Evolutionary conservation across 192 early-diverging fungal genomes (phyloP).

Genomic region (Backusella sp.): DNA sequence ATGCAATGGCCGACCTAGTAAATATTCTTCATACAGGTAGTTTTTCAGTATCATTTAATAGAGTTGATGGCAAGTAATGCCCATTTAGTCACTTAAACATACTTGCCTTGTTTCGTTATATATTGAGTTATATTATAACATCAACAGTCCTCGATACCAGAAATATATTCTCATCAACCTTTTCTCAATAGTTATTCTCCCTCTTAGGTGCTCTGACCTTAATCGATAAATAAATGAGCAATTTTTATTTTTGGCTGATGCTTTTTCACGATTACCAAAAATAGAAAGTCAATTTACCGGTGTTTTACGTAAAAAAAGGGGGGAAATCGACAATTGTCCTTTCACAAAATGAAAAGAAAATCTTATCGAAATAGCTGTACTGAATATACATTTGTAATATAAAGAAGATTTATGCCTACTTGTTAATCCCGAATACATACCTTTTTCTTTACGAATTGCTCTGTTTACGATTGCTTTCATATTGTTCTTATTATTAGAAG

Average conservation of each 20-base stretch:
- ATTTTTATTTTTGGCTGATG: background rate
- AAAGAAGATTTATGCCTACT: background rate
- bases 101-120: too few species aligned
- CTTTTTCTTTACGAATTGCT: background rate
- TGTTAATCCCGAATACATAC: background rate
- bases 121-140: too few species aligned
- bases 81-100: too few species aligned
- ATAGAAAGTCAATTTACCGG: background rate
- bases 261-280: background rate
- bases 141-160: too few species aligned
- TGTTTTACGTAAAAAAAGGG: background rate
- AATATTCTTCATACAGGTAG: too few species aligned
- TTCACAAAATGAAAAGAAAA: background rate
- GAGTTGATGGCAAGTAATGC: too few species aligned
- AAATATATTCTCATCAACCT: too few species aligned
- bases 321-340: background rate
- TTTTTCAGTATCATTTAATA: too few species aligned
- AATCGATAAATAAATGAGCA: too few species aligned
- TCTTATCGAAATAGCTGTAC: background rate
- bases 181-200: too few species aligned
- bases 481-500: background rate
- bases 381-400: background rate
- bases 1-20: too few species aligned
- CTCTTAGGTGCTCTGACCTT: too few species aligned
- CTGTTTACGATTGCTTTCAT: background rate